phyloP scores from a whole-genome alignment of 768 basidiomycete species.

The Amylocystis lapponica region DNA sequence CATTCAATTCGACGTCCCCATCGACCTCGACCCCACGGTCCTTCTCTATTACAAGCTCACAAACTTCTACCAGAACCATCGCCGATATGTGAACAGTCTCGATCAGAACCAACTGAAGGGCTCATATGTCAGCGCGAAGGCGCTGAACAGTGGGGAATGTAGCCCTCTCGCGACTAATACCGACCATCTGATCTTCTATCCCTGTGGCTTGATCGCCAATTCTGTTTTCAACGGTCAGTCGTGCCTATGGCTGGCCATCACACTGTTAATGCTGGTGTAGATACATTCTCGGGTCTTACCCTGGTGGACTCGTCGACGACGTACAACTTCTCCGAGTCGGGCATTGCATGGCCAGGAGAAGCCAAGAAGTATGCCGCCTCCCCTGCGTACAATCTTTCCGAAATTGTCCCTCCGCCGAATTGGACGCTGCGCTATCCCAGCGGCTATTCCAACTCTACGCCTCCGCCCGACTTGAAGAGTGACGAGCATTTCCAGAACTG shows the following conservation, averaged over 20 bases:
- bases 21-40: conserved; percentile 65
- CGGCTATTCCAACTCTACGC: conserved; percentile 57
- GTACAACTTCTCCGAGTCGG: conserved; percentile 69
- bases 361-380: conserved; percentile 77
- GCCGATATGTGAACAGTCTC: conserved; percentile 91
- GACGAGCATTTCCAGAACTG: conserved; percentile 99
- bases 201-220: conserved; percentile 97
- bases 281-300: conserved; percentile 68
- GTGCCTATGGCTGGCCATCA: neutral
- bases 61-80: conserved; percentile 98
- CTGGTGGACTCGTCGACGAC: conserved; percentile 37
- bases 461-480: conserved; percentile 63
- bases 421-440: conserved; percentile 74
- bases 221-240: conserved; percentile 85
- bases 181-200: conserved; percentile 70
- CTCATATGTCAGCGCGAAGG: conserved; percentile 38
- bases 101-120: conserved; percentile 85
- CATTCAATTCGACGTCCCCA: conserved; percentile 79
- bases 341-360: conserved; percentile 97
- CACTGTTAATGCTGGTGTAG: conserved; percentile 37
- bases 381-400: conserved; percentile 55
- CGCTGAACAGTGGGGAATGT: conserved; percentile 74
- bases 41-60: conserved; percentile 96
- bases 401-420: conserved; percentile 90
- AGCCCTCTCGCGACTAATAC: conserved; percentile 63